phyloP scores from a whole-genome alignment of 164 flowering plant species.

The Platanus orientalis region DNA sequence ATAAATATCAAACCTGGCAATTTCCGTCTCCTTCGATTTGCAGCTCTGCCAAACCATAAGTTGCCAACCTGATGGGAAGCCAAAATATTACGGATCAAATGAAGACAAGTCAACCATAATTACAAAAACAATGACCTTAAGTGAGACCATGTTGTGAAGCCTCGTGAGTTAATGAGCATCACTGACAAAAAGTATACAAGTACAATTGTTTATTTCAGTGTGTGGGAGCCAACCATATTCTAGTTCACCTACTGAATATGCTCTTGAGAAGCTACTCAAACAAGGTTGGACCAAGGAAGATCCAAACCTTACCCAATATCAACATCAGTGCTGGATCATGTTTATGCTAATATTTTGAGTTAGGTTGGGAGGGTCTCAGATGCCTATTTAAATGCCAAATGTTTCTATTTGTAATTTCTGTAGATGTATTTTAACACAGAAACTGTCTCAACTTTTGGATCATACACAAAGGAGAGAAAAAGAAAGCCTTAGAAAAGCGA shows the following conservation, averaged over 20 bases:
- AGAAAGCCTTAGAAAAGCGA: not conserved
- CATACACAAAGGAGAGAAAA: not conserved
- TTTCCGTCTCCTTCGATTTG: constrained; percentile 95
- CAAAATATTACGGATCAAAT: constrained; percentile 10
- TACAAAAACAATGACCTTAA: not conserved
- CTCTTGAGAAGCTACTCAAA: too few relatives aligned
- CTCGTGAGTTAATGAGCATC: not conserved
- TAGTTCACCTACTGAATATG: too few relatives aligned
- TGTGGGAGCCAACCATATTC: too few relatives aligned
- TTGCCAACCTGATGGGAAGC: constrained; percentile 49
- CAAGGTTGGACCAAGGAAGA: not conserved
- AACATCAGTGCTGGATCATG: not conserved
- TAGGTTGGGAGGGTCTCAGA: too few relatives aligned
- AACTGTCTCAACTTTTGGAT: too few relatives aligned
- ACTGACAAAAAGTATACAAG: not conserved
- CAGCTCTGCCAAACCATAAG: constrained; percentile 78
- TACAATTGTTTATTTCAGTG: not conserved
- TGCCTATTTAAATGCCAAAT: too few relatives aligned
- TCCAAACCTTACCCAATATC: not conserved
- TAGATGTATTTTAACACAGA: too few relatives aligned
- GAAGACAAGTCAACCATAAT: not conserved
- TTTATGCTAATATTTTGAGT: not conserved
- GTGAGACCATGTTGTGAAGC: not conserved
- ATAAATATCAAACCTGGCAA: constrained; percentile 61
- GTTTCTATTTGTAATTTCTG: too few relatives aligned